phyloP scores from a whole-genome alignment of 768 basidiomycete species.

The Mycena galericulata region DNA sequence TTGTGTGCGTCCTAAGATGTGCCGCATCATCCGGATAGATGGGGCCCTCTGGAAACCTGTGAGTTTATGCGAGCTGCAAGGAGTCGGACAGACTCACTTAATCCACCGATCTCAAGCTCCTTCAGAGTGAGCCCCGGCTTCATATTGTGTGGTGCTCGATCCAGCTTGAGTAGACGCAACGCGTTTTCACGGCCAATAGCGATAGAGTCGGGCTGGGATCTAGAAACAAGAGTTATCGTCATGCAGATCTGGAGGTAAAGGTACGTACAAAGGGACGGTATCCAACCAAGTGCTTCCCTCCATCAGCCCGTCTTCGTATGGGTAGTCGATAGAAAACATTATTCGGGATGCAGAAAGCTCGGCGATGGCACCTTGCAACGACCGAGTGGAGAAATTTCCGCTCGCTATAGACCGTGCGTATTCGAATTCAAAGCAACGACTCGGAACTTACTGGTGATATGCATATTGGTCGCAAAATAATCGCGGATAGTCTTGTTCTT shows the following conservation, averaged over 20 bases:
- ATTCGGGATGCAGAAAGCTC: slow-evolving; percentile 30
- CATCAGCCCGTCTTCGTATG: slow-evolving; percentile 36
- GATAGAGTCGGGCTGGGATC: slow-evolving; percentile 31
- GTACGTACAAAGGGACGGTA: slow-evolving; percentile 24
- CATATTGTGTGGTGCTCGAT: slow-evolving; percentile 31
- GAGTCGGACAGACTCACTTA: no score
- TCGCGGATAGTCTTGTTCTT: slow-evolving; percentile 35
- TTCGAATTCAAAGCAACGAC: not conserved
- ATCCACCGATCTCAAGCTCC: slow-evolving; percentile 29
- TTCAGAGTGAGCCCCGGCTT: slow-evolving; percentile 19
- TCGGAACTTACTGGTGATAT: slow-evolving; percentile 35
- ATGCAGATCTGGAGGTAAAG: not conserved
- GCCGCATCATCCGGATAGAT: slow-evolving; percentile 31
- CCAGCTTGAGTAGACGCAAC: slow-evolving; percentile 31
- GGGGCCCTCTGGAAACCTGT: no score
- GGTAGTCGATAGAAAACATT: slow-evolving; percentile 37
- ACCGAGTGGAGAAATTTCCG: slow-evolving; percentile 33
- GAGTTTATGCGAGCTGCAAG: no score
- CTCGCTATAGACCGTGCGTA: slow-evolving; percentile 16
- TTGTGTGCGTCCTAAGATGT: slow-evolving; percentile 22
- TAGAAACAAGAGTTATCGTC: no score
- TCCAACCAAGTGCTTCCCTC: slow-evolving; percentile 37
- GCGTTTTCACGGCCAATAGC: slow-evolving; percentile 37
- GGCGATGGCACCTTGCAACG: slow-evolving; percentile 30
- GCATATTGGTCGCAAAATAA: slow-evolving; percentile 36